These are phyloP conservation scores for Tricholoma bakamatsutake DNA, from an alignment of 768 basidiomycete species.

Conservation along the genomic window DNA sequence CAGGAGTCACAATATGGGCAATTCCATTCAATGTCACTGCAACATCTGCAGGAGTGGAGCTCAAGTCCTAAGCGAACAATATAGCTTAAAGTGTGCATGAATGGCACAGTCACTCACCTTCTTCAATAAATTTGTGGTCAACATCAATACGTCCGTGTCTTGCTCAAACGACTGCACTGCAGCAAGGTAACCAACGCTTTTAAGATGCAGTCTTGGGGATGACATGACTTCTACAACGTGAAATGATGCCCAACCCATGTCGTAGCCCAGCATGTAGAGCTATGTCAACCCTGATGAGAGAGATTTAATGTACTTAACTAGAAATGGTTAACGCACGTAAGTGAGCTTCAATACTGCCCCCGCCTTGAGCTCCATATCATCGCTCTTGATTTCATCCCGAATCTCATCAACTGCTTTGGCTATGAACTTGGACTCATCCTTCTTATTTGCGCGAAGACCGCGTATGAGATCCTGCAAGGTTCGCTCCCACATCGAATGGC, in stretches of 20 bases:
- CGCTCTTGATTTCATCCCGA: slow-evolving; percentile 80
- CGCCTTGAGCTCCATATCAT: slow-evolving; percentile 97
- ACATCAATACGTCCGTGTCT: slow-evolving; percentile 95
- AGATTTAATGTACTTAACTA: not conserved
- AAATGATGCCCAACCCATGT: slow-evolving; percentile 95
- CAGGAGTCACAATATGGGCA: slow-evolving; percentile 76
- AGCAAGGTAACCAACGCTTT: slow-evolving; percentile 93
- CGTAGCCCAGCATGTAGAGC: slow-evolving; percentile 97
- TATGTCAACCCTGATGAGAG: slow-evolving; percentile 25
- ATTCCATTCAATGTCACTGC: slow-evolving; percentile 78
- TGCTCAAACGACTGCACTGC: slow-evolving; percentile 87
- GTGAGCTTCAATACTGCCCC: slow-evolving; percentile 93
- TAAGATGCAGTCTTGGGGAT: slow-evolving; percentile 83
- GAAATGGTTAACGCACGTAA: slow-evolving; percentile 63
- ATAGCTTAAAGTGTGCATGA: slow-evolving; percentile 14
- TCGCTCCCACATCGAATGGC: slow-evolving; percentile 83
- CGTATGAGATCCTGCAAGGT: slow-evolving; percentile 94
- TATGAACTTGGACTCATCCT: slow-evolving; percentile 89
- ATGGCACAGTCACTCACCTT: slow-evolving; percentile 52
- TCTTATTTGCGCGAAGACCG: slow-evolving; percentile 92
- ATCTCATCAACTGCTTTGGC: slow-evolving; percentile 93
- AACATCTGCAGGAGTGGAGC: slow-evolving; percentile 68
- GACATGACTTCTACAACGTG: slow-evolving; percentile 99
- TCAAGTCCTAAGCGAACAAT: slow-evolving; percentile 60
- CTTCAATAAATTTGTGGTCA: slow-evolving; percentile 93